Percentiles rank a stretch among this genome's conserved stretches.
phyloP scores from a whole-genome alignment of 768 basidiomycete species.

The Tylopilus sp. region DNA sequence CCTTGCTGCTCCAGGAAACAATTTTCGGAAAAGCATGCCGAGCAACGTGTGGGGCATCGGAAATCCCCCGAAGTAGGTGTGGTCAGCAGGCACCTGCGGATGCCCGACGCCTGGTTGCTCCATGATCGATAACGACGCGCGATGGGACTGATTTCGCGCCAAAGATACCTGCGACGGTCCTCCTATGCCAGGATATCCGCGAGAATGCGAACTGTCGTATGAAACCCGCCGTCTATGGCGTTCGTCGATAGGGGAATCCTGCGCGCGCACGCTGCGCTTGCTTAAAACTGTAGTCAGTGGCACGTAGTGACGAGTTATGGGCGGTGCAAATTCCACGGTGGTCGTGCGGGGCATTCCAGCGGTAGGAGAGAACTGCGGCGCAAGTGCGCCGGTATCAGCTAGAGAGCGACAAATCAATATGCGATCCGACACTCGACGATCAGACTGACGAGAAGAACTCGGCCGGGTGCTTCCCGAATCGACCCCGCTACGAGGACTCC shows the following conservation, averaged over 20 bases:
- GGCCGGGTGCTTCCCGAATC: slow-evolving; percentile 2
- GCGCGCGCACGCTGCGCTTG: slow-evolving; percentile 18
- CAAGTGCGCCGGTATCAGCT: slow-evolving; percentile 10
- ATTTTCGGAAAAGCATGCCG: slow-evolving; percentile 42
- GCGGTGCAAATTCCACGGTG: slow-evolving; percentile 53
- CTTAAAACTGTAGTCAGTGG: slow-evolving; percentile 27
- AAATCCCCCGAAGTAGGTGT: slow-evolving; percentile 67
- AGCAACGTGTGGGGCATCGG: slow-evolving; percentile 64
- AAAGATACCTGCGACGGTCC: slow-evolving; percentile 15
- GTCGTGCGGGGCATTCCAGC: slow-evolving; percentile 38
- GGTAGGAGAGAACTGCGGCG: slow-evolving; percentile 2
- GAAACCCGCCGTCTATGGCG: slow-evolving; percentile 3
- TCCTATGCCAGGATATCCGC: slow-evolving; percentile 11
- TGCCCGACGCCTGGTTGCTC: slow-evolving; percentile 14
- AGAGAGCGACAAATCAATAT: slow-evolving; percentile 2
- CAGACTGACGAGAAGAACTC: slow-evolving; percentile 11
- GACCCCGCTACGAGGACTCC: slow-evolving; percentile 37
- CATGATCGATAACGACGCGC: slow-evolving; percentile 9
- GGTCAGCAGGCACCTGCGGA: slow-evolving; percentile 22
- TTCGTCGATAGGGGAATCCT: slow-evolving; percentile 4
- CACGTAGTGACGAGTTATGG: slow-evolving; percentile 25
- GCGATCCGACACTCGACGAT: neutral
- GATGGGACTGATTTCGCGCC: slow-evolving; percentile 14
- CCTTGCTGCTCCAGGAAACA: slow-evolving; percentile 63
- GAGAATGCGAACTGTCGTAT: slow-evolving; percentile 11